A percentile compares a stretch with the other conserved stretches of the same genome.
Conservation (phyloP, 495 filamentous ascomycete genomes). For the Aspergillus sclerotioniger region DNA sequence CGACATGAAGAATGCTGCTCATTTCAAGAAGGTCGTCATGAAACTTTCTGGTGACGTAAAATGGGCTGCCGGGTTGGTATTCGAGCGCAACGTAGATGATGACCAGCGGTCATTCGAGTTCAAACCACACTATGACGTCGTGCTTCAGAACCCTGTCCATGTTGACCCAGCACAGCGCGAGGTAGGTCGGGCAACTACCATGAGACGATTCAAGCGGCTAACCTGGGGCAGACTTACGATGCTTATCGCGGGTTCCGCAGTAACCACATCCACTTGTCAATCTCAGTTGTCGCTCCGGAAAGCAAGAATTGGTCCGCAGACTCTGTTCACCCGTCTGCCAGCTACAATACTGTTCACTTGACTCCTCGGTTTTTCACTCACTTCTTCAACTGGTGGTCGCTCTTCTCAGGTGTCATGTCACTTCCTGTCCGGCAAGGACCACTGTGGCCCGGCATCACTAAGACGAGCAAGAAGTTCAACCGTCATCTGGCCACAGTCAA, state of each 20-base stretch:
- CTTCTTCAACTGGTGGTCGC: constrained; percentile 96
- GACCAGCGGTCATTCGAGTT: constrained; percentile 79
- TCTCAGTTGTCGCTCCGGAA: constrained; percentile 80
- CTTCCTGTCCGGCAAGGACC: constrained; percentile 89
- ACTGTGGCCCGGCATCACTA: constrained; percentile 87
- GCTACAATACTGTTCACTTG: constrained; percentile 93
- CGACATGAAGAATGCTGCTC: constrained; percentile 66
- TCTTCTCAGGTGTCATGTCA: constrained; percentile 93
- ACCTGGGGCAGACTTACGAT: constrained; percentile 63
- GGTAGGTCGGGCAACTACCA: constrained; percentile 19
- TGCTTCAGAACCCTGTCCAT: constrained; percentile 74
- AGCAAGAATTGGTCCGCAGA: constrained; percentile 72
- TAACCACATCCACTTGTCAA: constrained; percentile 90
- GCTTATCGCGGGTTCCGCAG: constrained; percentile 93
- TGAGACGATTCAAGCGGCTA: background rate
- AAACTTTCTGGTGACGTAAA: constrained; percentile 93
- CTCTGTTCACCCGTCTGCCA: constrained; percentile 68
- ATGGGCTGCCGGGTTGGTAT: constrained; percentile 86
- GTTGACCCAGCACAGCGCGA: constrained; percentile 55
- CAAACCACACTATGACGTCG: constrained; percentile 87
- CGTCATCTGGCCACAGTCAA: constrained; percentile 96
- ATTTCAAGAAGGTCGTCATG: constrained; percentile 98
- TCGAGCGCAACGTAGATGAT: constrained; percentile 71
- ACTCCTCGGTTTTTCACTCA: constrained; percentile 96
- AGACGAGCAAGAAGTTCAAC: constrained; percentile 97